phyloP scores from a whole-genome alignment of 2,329 filamentous ascomycete species.

The Lasiodiplodia gonubiensis region DNA sequence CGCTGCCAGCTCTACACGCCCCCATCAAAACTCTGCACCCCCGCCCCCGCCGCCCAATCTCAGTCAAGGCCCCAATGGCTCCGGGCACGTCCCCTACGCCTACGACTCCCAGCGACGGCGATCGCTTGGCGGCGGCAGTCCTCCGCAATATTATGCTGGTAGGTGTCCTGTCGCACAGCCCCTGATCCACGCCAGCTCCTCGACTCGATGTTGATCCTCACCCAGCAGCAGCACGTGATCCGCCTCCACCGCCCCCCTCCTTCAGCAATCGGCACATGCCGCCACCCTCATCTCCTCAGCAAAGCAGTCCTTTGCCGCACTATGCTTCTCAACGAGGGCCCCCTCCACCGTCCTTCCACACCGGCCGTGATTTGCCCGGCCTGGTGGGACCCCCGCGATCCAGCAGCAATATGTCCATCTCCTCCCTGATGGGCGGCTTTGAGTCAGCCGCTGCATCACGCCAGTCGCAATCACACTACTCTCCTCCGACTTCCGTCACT shows the following conservation, averaged over 20 bases:
- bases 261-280: constrained; percentile 55
- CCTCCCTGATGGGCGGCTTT: constrained; percentile 69
- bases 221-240: constrained; percentile 45
- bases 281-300: constrained; percentile 56
- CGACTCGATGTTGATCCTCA: constrained; percentile 36
- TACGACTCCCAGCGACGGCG: constrained; percentile 41
- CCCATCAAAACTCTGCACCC: constrained; percentile 28
- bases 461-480: constrained; percentile 50
- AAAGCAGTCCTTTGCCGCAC: constrained; percentile 45
- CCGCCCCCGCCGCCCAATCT: constrained; percentile 27
- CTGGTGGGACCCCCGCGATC: constrained; percentile 60
- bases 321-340: constrained; percentile 52
- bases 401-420: constrained; percentile 74
- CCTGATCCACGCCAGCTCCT: constrained; percentile 29
- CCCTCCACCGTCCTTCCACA: constrained; percentile 52
- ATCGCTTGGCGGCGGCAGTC: constrained; percentile 49
- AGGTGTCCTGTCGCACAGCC: constrained; percentile 30
- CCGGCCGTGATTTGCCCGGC: constrained; percentile 61
- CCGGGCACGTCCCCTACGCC: constrained; percentile 26
- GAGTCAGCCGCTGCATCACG: constrained; percentile 49
- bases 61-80: constrained; percentile 20
- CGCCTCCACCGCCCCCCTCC: constrained; percentile 48
- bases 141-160: constrained; percentile 45
- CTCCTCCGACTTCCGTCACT: constrained; percentile 46
- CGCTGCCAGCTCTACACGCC: constrained; percentile 34